Base-by-base conservation (phyloP, 805 yeast species). In the Ogataea saltuana region DNA sequence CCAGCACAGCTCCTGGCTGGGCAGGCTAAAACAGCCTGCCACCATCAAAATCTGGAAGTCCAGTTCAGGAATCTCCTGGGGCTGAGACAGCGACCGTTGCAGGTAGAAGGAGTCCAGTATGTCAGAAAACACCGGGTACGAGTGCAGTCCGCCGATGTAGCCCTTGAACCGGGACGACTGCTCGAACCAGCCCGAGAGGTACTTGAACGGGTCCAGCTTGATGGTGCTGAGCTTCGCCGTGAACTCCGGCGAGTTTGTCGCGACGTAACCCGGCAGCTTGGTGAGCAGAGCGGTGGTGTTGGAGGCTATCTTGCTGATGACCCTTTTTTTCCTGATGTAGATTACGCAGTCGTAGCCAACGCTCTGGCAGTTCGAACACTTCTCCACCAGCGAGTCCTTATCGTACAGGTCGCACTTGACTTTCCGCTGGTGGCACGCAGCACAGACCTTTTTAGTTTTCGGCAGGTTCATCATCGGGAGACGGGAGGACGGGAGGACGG, bases 21-120 rank as follows among this genome's bases (percentile, higher is more conserved):
- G 90, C 26, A 85, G 63, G 38, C 78, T 63, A 55, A 85, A 83
- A 4, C 88, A 87, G n/a, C 88, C 88, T 41, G 81, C 67, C 39
- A 80, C 59, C 54, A 80, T 76, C 49, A 84, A 65, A 35, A 81
- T 75, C 56, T 82, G 86, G 58, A 83, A 68, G 50, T 84, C 88
- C 16, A 80, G 35, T 39, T 61, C 65, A 10, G 59, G 33, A 44
- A 54, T 36, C 39, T 51, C 42, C 41, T 59, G 48, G 44, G 47
- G 37, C 10, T 29, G 27, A 2, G 12, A 30, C 50, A 23, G 27
- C 49, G 44, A 28, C 6, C 19, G n/a, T n/a, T 34, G 22, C 9
- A 26, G 12, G 28, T 44, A 45, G 19, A 41, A 50, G 10, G 44
- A 48, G 27, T 48, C 42, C 12, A 48, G 16, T 8, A 48, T 36